These are phyloP conservation scores for Canariomyces notabilis DNA, from an alignment of 2,329 filamentous ascomycete genomes.

Conservation along the genomic window DNA sequence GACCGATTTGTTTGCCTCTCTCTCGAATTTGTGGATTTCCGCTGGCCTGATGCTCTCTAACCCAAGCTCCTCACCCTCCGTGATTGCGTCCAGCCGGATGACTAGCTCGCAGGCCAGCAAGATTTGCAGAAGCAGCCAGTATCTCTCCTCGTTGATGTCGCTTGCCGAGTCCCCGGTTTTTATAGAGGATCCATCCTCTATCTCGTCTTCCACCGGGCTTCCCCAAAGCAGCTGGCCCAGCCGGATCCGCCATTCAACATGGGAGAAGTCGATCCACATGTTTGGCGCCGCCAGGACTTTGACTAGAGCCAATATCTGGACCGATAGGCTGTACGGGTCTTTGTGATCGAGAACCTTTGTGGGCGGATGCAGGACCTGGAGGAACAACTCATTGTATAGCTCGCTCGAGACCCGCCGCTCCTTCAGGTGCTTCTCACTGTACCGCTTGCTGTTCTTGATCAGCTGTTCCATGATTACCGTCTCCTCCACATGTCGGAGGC, in stretches of 20 bases:
- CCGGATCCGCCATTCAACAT: constrained; percentile 69
- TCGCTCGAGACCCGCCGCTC: constrained; percentile 48
- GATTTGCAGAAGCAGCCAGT: constrained; percentile 63
- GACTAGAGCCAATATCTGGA: constrained; percentile 65
- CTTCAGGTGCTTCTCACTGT: constrained; percentile 49
- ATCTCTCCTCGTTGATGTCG: constrained; percentile 57
- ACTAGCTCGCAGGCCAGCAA: constrained; percentile 61
- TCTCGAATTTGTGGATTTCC: constrained; percentile 57
- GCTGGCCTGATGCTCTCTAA: constrained; percentile 47
- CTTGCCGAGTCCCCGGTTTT: constrained; percentile 43
- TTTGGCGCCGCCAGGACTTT: constrained; percentile 60
- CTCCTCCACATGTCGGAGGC: constrained; percentile 53
- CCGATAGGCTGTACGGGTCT: constrained; percentile 58
- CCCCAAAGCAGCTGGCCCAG: constrained; percentile 70
- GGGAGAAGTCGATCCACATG: constrained; percentile 70
- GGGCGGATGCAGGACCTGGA: constrained; percentile 53
- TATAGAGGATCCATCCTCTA: constrained; percentile 49
- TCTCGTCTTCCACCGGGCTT: constrained; percentile 44
- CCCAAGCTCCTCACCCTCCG: constrained; percentile 53
- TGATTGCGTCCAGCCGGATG: constrained; percentile 58
- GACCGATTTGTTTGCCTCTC: constrained; percentile 55
- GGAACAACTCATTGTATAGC: constrained; percentile 59
- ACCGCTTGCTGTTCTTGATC: constrained; percentile 50
- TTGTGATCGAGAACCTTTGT: constrained; percentile 51
- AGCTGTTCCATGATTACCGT: constrained; percentile 54